These are phyloP conservation scores for Amanita fuliginea DNA, from an alignment of 768 basidiomycete species.

Conservation along the genomic window DNA sequence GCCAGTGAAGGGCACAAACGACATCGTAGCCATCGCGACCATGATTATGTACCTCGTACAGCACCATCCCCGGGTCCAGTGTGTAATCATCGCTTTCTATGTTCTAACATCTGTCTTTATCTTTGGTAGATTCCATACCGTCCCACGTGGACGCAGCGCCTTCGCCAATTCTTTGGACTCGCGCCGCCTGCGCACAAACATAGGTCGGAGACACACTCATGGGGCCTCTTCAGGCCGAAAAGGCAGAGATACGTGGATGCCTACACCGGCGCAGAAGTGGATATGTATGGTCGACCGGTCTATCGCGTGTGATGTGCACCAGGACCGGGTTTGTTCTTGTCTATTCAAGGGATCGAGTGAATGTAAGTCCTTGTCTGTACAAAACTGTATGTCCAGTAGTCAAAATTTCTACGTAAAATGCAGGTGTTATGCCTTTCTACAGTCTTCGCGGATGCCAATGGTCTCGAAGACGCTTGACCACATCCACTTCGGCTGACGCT, in stretches of 20 bases:
- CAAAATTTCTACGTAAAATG: neutral
- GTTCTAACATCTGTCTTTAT: neutral
- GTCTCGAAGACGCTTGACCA: slow-evolving; percentile 39
- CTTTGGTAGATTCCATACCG: slow-evolving; percentile 9
- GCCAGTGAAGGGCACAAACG: slow-evolving; percentile 12
- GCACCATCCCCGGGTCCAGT: slow-evolving; percentile 14
- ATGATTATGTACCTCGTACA: slow-evolving; percentile 13
- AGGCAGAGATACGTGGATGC: slow-evolving; percentile 39
- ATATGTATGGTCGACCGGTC: slow-evolving; percentile 43
- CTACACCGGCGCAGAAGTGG: slow-evolving; percentile 39
- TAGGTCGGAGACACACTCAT: slow-evolving; percentile 27
- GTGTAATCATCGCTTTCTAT: neutral
- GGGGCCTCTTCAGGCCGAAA: slow-evolving; percentile 47
- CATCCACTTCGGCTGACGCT: slow-evolving; percentile 47
- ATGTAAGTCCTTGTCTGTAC: neutral
- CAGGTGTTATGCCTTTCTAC: slow-evolving; percentile 12
- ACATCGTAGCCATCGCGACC: slow-evolving; percentile 15
- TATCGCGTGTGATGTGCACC: slow-evolving; percentile 27
- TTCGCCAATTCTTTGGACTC: slow-evolving; percentile 45
- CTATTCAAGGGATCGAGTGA: no score
- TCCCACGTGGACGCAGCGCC: slow-evolving; percentile 30
- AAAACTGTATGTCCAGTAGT: no score
- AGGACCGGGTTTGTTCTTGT: neutral
- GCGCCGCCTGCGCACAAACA: slow-evolving; percentile 26
- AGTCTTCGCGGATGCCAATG: slow-evolving; percentile 62